Evolutionary conservation across 1,284 basidiomycete genomes (phyloP).

Genomic region (Irpex sp.): DNA sequence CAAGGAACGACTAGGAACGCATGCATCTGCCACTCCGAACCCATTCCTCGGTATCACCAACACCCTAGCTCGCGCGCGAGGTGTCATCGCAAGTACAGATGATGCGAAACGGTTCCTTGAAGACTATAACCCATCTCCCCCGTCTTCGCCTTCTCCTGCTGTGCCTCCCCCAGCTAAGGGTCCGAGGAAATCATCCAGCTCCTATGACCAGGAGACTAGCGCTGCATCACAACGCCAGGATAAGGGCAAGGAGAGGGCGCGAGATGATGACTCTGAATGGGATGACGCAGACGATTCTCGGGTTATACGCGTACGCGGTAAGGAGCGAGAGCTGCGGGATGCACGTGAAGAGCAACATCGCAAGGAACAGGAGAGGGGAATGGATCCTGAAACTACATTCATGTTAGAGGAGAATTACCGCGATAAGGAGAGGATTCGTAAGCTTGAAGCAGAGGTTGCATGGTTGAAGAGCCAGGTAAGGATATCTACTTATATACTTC

Average conservation of each 20-base stretch:
- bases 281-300: slow-evolving; percentile 35
- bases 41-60: slow-evolving; percentile 6
- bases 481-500: neutral
- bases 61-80: neutral
- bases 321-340: slow-evolving; percentile 54
- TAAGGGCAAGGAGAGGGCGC: slow-evolving; percentile 53
- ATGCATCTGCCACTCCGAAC: neutral
- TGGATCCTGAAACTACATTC: slow-evolving; percentile 20
- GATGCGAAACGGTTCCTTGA: slow-evolving; percentile 9
- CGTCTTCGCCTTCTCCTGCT: slow-evolving; percentile 7
- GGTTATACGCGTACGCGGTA: slow-evolving; percentile 47
- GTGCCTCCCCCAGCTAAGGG: neutral
- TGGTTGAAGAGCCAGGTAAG: slow-evolving; percentile 61
- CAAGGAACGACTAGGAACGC: neutral
- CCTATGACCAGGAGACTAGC: neutral
- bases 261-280: slow-evolving; percentile 6
- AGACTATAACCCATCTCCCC: slow-evolving; percentile 5
- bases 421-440: slow-evolving; percentile 61
- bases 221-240: slow-evolving; percentile 8
- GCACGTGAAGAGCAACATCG: slow-evolving; percentile 48
- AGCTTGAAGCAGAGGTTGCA: slow-evolving; percentile 65
- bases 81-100: slow-evolving; percentile 5
- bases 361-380: slow-evolving; percentile 32
- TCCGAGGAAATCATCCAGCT: neutral
- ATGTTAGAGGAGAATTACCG: slow-evolving; percentile 36